These are phyloP conservation scores for Thelonectria discophora DNA, from an alignment of 2,329 filamentous ascomycete genomes.

Conservation along the genomic window DNA sequence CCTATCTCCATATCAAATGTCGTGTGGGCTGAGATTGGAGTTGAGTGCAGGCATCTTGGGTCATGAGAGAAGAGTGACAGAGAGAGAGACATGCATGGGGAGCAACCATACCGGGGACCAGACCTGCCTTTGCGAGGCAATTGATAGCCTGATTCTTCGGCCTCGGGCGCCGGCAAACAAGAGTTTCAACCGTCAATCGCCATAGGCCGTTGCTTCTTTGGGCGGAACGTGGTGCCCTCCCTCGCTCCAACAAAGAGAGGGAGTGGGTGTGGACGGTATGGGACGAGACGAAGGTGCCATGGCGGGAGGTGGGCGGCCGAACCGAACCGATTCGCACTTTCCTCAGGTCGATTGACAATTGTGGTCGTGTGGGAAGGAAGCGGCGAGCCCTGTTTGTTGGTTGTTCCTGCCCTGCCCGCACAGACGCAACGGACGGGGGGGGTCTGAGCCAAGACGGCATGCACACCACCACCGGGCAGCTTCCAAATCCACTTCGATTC, in stretches of 20 bases:
- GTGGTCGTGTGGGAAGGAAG: too few relatives aligned
- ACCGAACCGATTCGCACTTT: slow-evolving; percentile 18
- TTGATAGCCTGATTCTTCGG: slow-evolving; percentile 16
- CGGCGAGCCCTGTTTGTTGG: too few relatives aligned
- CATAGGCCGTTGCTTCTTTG: slow-evolving; percentile 8
- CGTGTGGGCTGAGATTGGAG: slow-evolving; percentile 44
- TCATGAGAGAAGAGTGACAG: too few relatives aligned
- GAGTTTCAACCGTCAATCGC: not conserved
- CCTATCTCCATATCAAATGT: slow-evolving; percentile 31
- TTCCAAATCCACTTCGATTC: not conserved
- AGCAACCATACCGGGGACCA: not conserved
- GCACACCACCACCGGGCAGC: slow-evolving; percentile 5
- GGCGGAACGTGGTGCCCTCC: slow-evolving; percentile 7
- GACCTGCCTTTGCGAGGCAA: not conserved
- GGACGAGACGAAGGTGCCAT: not conserved
- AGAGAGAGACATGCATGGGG: slow-evolving; percentile 14
- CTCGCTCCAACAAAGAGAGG: not conserved
- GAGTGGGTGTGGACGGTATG: not conserved
- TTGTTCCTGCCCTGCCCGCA: slow-evolving; percentile 7
- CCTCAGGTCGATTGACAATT: not conserved
- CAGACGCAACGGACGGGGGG: not conserved
- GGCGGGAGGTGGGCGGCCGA: slow-evolving; percentile 23
- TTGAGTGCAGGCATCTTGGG: slow-evolving; percentile 32
- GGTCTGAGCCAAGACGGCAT: not conserved
- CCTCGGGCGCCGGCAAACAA: slow-evolving; percentile 13